Conservation (phyloP, 2,329 filamentous ascomycete genomes). For the Pseudopithomyces maydicus region DNA sequence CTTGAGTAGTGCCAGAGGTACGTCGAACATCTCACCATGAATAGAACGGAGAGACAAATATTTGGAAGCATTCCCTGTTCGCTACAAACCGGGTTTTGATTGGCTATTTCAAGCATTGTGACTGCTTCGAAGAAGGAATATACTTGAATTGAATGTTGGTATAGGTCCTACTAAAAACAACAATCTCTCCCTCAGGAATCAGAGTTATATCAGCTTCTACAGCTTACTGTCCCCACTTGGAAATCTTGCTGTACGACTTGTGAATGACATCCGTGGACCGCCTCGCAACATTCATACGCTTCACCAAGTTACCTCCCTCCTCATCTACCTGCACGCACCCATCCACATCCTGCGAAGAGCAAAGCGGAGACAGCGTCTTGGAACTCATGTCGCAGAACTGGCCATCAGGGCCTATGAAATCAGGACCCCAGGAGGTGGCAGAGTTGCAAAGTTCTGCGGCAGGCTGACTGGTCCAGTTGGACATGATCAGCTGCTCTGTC, state of each 20-base stretch:
- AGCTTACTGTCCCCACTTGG: background rate
- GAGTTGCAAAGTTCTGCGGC: background rate
- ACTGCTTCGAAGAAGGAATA: no score
- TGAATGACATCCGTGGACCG: background rate
- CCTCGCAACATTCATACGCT: background rate
- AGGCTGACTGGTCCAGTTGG: background rate
- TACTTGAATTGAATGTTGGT: no score
- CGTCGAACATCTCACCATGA: no score
- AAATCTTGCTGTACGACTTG: background rate
- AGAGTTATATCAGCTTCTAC: no score
- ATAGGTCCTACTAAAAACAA: no score
- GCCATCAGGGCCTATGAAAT: background rate
- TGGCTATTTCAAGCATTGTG: no score
- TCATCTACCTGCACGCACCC: background rate
- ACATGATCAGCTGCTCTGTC: background rate
- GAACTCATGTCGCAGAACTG: background rate
- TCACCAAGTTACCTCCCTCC: background rate
- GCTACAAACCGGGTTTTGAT: background rate
- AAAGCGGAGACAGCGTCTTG: background rate
- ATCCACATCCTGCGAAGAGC: background rate
- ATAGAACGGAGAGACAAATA: no score
- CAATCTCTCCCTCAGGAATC: no score
- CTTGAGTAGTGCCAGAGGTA: no score
- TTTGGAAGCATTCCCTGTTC: no score
- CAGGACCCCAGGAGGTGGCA: background rate